Base-by-base conservation (phyloP, 768 basidiomycete genomes). In the Fomitopsis serialis region DNA sequence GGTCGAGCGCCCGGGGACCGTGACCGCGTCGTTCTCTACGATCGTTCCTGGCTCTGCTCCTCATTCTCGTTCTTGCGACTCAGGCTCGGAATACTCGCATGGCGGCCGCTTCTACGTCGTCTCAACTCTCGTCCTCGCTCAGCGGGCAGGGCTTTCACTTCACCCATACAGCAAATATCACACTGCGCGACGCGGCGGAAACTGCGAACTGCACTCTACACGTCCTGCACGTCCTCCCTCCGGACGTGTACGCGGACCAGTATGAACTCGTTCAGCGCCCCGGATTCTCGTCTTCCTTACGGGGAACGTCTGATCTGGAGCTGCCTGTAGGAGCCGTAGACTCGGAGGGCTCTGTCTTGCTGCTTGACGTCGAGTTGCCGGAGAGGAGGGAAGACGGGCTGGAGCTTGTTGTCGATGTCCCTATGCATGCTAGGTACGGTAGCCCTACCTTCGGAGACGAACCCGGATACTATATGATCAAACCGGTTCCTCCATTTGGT, bases 361-460 rank as follows among this genome's bases (percentile, higher is more conserved):
- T 75, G 37, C 23, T 77, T 42, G 62, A 65, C 34, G 63, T 64
- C 3, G 61, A 66, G 5, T 44, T 48, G 2, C 13, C 51, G 29
- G 35, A 36, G 19, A 44, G 8, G 11, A 15, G 34, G 15, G 53
- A 42, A 13, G 36, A 19, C 21, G 45, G 58, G 32, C 27, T 15
- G 8, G 44, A 55, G 47, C 43, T 61, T 19, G 42, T 54, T 0
- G 49, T 75, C 22, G 66, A 72, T 22, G 54, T 79, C 5, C 78
- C 77, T 8, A 50, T 79, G 40, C 77, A 79, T 57, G 69, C 68
- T 17, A 72, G 77, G 13, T 79, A 79, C 54, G 71, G 70, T 12
- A 42, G 56, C 42, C 72, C 70, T 36, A 42, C 49, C 13, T 36
- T 49, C 11, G 54, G 45, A 21, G 45, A 44, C 35, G 45, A 56